These are phyloP conservation scores for Tetraselmis chui DNA, from an alignment of 139 green algal genomes.

Conservation along the genomic window DNA sequence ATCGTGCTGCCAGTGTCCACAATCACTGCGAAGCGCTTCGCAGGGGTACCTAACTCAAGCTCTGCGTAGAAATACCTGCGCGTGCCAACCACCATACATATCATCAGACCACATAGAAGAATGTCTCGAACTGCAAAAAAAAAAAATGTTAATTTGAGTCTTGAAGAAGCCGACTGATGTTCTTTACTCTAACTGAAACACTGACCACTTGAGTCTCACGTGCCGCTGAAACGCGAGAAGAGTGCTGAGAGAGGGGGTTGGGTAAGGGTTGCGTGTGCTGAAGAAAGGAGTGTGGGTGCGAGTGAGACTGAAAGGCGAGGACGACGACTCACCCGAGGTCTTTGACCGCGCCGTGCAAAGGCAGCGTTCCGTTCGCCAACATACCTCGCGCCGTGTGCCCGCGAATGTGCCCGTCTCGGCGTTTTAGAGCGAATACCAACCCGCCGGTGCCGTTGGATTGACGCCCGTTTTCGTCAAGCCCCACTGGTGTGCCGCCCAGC, in stretches of 20 bases:
- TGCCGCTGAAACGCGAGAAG: not conserved
- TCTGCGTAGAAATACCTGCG: conserved; percentile 83
- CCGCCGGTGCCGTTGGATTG: not conserved
- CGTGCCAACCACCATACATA: not conserved
- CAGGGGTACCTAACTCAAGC: conserved; percentile 73
- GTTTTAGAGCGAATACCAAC: conserved; percentile 12
- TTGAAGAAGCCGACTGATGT: not conserved
- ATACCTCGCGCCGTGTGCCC: conserved; percentile 21
- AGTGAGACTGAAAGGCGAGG: not conserved
- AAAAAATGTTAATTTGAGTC: not conserved
- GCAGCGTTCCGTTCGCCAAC: conserved; percentile 40
- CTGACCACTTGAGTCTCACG: not conserved
- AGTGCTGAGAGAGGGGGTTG: not conserved
- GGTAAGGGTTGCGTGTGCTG: no score
- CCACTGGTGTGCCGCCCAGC: not conserved
- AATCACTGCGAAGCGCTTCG: conserved; percentile 75
- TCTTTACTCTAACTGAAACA: not conserved
- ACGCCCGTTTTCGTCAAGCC: not conserved
- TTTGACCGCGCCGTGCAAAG: conserved; percentile 56
- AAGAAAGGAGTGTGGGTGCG: not conserved
- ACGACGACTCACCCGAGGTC: conserved; percentile 53
- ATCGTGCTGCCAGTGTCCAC: conserved; percentile 94
- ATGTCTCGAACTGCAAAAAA: not conserved
- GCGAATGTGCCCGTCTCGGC: conserved; percentile 5
- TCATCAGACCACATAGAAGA: not conserved